A percentile compares a stretch with the other conserved stretches of the same genome.
Evolutionary conservation across 2,329 filamentous ascomycete species (phyloP).

Genomic region (Botrytis fragariae): DNA sequence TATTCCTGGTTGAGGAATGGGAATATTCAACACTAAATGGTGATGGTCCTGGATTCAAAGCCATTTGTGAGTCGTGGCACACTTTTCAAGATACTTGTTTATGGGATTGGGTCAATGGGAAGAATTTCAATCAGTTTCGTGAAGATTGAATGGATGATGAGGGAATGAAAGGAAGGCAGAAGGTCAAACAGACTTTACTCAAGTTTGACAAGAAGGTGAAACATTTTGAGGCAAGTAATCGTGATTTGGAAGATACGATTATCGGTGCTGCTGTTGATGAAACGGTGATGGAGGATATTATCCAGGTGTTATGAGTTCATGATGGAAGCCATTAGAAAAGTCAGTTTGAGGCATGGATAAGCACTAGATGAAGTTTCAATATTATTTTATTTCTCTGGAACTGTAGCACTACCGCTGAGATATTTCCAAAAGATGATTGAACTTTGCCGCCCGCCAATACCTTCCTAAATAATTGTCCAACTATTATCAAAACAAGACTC

Average conservation of each 20-base stretch:
- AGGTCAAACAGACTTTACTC: neutral
- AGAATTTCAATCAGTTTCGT: neutral
- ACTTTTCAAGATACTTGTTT: neutral
- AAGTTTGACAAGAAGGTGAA: neutral
- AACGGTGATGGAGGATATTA: neutral
- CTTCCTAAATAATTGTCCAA: neutral
- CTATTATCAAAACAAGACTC: neutral
- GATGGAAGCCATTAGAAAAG: neutral
- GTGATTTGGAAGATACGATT: too few relatives aligned
- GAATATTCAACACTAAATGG: neutral
- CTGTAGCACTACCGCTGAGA: neutral
- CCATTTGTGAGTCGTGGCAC: conserved; percentile 1
- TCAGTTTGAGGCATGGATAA: neutral
- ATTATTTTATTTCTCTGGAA: neutral
- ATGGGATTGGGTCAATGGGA: neutral
- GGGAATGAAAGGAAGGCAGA: neutral
- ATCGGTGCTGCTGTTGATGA: neutral
- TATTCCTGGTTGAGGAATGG: neutral
- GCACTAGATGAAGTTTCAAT: neutral
- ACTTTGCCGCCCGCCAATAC: neutral
- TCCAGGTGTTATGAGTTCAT: too few relatives aligned
- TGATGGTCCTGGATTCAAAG: neutral
- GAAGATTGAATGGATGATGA: neutral
- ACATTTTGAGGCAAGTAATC: neutral
- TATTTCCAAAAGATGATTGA: neutral